Percentiles rank a stretch among this genome's conserved stretches.
These are phyloP conservation scores for Penicillium sclerotiorum DNA, from an alignment of 2,329 filamentous ascomycete genomes.

Conservation along the genomic window DNA sequence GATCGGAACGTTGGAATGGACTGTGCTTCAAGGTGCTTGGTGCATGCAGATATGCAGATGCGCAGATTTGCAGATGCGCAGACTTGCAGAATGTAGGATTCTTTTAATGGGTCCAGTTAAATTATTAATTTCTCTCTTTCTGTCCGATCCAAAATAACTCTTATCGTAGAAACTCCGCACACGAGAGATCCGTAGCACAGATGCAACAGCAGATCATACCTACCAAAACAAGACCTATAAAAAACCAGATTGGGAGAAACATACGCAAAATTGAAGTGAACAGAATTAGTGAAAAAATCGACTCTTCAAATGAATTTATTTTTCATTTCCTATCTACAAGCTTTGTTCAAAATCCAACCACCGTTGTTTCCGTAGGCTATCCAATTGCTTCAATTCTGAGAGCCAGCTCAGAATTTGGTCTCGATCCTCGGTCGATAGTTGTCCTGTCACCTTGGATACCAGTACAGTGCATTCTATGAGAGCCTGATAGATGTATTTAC, in stretches of 20 bases:
- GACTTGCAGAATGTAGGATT: slow-evolving; percentile 14
- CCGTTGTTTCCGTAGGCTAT: slow-evolving; percentile 72
- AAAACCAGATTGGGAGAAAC: not conserved
- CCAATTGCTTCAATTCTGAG: slow-evolving; percentile 65
- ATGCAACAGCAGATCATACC: slow-evolving; percentile 1
- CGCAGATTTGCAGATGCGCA: too few relatives aligned
- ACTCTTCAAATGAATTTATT: not conserved
- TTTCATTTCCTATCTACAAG: slow-evolving; percentile 35
- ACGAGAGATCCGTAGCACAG: not conserved
- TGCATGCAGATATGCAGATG: slow-evolving; percentile 6
- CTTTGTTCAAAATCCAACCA: slow-evolving; percentile 70
- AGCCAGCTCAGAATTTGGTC: slow-evolving; percentile 62
- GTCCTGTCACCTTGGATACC: slow-evolving; percentile 54
- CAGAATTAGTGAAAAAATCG: too few relatives aligned
- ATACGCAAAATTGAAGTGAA: not conserved
- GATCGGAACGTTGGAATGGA: slow-evolving; percentile 22
- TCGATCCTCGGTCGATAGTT: slow-evolving; percentile 47
- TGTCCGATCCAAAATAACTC: not conserved
- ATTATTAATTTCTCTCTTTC: not conserved
- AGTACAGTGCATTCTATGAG: slow-evolving; percentile 74
- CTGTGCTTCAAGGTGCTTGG: not conserved
- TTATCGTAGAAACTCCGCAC: too few relatives aligned
- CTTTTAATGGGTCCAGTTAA: not conserved
- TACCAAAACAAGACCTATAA: slow-evolving; percentile 1
- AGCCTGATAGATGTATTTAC: slow-evolving; percentile 89